Evolutionary conservation across 306 rosid species (phyloP).

Genomic region (Hylodesmum podocarpum): DNA sequence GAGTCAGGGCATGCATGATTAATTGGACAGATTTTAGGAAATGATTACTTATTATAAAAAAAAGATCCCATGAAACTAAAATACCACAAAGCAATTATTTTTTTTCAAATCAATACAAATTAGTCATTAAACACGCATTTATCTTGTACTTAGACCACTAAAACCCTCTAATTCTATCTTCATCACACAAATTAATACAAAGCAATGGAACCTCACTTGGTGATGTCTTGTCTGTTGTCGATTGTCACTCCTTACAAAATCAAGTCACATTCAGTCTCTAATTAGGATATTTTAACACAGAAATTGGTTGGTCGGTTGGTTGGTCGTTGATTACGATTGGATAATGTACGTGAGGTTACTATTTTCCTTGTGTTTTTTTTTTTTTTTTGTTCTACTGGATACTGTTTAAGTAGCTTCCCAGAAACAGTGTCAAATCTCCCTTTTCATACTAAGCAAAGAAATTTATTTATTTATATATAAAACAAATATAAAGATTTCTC

Average conservation of each 20-base stretch:
- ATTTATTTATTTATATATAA: not conserved
- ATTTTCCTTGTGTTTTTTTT: not conserved
- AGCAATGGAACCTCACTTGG: not conserved
- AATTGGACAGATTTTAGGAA: not conserved
- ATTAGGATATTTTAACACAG: not conserved
- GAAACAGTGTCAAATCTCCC: not conserved
- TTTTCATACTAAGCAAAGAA: not conserved
- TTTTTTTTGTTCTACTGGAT: not conserved
- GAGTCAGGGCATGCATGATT: not conserved
- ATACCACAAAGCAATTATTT: not conserved
- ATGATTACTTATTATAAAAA: too few relatives aligned
- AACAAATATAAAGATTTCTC: not conserved
- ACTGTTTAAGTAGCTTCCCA: too few relatives aligned
- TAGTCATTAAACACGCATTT: not conserved
- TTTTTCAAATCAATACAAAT: not conserved
- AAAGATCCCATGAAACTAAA: not conserved
- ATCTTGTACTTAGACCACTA: not conserved
- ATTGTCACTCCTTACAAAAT: not conserved
- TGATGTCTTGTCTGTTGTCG: slow-evolving; percentile 15
- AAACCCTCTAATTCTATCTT: not conserved
- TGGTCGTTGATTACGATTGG: not conserved
- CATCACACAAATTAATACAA: not conserved
- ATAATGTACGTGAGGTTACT: not conserved
- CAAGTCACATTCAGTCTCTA: not conserved
- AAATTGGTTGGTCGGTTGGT: not conserved